Percentiles rank a stretch among this genome's conserved stretches.
These are phyloP conservation scores for Peterozyma toletana DNA, from an alignment of 805 yeast species.

Conservation along the genomic window DNA sequence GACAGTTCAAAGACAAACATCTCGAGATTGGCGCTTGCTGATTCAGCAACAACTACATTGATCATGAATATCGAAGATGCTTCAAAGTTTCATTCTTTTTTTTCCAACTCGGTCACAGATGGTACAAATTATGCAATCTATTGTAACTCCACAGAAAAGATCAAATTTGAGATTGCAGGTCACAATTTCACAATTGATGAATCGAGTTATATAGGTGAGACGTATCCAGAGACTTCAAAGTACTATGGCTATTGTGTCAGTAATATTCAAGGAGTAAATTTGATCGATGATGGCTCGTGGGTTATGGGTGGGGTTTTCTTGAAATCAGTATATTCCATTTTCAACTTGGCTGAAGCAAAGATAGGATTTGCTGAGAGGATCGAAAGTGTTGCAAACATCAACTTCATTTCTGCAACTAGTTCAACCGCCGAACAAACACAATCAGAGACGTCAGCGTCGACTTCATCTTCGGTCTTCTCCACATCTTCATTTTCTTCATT, in stretches of 20 bases:
- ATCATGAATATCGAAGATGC: constrained; percentile 53
- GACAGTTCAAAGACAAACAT: constrained; percentile 11
- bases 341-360: constrained; percentile 40
- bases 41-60: constrained; percentile 62
- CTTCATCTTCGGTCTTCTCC: constrained; percentile 4
- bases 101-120: constrained; percentile 43
- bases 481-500: background rate
- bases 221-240: constrained; percentile 26
- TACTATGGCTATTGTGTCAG: constrained; percentile 53
- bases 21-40: constrained; percentile 42
- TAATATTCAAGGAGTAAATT: constrained; percentile 51
- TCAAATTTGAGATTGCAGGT: constrained; percentile 36
- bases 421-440: background rate
- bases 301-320: constrained; percentile 59
- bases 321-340: constrained; percentile 47
- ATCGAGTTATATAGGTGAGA: constrained; percentile 39
- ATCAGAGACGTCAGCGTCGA: constrained; percentile 2
- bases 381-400: constrained; percentile 15
- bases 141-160: constrained; percentile 38
- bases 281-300: constrained; percentile 39
- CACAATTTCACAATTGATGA: constrained; percentile 37
- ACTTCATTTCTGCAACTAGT: background rate
- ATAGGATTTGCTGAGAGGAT: constrained; percentile 50
- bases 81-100: constrained; percentile 41
- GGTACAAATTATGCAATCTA: constrained; percentile 56